Percentiles rank a stretch among this genome's conserved stretches.
Conservation (phyloP, 2,329 filamentous ascomycete species). For the Zalaria sp. region DNA sequence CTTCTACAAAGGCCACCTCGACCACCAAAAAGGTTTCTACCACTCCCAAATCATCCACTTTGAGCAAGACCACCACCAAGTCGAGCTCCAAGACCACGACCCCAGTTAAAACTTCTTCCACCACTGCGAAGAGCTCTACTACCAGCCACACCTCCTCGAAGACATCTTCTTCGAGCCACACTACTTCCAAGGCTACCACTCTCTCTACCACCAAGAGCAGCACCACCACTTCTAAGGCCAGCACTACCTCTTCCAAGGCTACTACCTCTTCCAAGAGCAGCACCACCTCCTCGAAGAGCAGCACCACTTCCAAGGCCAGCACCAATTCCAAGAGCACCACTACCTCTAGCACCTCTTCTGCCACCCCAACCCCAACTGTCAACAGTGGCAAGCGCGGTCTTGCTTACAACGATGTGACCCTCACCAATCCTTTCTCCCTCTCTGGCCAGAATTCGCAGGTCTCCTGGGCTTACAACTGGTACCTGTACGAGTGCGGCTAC, state of each 20-base stretch:
- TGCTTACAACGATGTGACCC: slow-evolving; percentile 44
- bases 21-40: not conserved
- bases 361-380: slow-evolving; percentile 3
- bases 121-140: not conserved
- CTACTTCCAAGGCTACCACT: slow-evolving; percentile 1
- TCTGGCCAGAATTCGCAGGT: slow-evolving; percentile 11
- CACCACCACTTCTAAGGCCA: not conserved
- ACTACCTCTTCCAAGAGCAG: slow-evolving; percentile 2
- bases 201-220: not conserved
- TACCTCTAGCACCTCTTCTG: not conserved
- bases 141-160: not conserved
- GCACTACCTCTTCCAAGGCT: not conserved
- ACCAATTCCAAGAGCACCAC: not conserved
- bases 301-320: not conserved
- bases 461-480: slow-evolving; percentile 16
- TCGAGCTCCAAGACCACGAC: not conserved
- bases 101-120: not conserved
- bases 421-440: slow-evolving; percentile 35
- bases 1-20: not conserved
- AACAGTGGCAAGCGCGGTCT: slow-evolving; percentile 45
- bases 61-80: not conserved
- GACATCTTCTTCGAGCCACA: not conserved
- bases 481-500: slow-evolving; percentile 5
- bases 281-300: not conserved
- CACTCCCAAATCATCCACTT: not conserved